These are phyloP conservation scores for Obba rivulosa DNA, from an alignment of 768 basidiomycete genomes.

Conservation along the genomic window DNA sequence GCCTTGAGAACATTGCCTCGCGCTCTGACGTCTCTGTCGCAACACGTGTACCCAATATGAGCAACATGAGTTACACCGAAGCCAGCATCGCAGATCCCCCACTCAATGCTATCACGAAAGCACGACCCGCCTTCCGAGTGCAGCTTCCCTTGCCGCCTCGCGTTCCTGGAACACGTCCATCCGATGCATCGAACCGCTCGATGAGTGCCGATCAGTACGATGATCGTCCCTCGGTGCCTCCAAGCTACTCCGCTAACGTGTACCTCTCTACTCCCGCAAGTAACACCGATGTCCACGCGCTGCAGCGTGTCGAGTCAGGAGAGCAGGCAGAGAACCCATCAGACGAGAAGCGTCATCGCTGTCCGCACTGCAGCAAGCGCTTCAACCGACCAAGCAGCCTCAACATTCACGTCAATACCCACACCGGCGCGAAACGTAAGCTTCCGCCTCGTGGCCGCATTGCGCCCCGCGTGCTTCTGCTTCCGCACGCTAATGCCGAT, in stretches of 20 bases:
- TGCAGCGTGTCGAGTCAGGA: background rate
- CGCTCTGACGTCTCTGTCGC: slow-evolving; percentile 1
- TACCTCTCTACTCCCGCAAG: slow-evolving; percentile 5
- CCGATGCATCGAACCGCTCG: background rate
- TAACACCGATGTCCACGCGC: slow-evolving; percentile 7
- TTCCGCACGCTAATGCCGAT: background rate
- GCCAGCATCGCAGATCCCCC: background rate
- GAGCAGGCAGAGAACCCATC: slow-evolving; percentile 9
- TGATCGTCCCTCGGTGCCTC: background rate
- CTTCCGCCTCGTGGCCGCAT: slow-evolving; percentile 5
- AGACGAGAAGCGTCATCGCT: slow-evolving; percentile 26
- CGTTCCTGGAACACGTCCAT: too few species aligned
- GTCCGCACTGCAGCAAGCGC: slow-evolving; percentile 50
- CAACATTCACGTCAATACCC: slow-evolving; percentile 60
- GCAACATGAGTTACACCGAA: background rate
- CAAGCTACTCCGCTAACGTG: background rate
- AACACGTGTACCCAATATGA: background rate
- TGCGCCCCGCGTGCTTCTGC: background rate
- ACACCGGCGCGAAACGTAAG: slow-evolving; percentile 66
- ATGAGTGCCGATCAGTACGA: background rate
- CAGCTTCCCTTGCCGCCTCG: background rate
- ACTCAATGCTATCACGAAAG: slow-evolving; percentile 1
- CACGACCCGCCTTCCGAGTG: slow-evolving; percentile 12
- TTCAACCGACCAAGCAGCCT: slow-evolving; percentile 69
- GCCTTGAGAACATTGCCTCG: slow-evolving; percentile 8